phyloP scores from a whole-genome alignment of 148 eudicot genomes.

The Camellia granthamiana region DNA sequence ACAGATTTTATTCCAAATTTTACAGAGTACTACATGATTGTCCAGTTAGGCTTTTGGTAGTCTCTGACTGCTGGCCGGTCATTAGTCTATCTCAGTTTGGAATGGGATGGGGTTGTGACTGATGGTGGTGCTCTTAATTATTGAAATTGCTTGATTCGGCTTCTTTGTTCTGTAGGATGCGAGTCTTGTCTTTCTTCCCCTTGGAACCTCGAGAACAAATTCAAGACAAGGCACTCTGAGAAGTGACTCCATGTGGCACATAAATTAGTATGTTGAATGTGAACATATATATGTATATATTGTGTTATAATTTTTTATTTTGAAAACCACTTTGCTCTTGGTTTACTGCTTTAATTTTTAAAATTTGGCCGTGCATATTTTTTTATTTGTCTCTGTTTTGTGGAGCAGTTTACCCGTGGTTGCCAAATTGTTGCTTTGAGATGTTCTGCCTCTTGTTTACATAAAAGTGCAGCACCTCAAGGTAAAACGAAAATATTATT shows the following conservation, averaged over 20 bases:
- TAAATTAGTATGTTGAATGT: background rate
- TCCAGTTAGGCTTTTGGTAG: no score
- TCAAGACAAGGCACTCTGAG: conserved; percentile 26
- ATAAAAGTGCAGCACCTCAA: background rate
- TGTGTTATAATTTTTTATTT: background rate
- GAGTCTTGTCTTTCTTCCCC: conserved; percentile 48
- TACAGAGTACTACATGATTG: no score
- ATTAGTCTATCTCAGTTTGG: no score
- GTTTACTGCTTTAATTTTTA: background rate
- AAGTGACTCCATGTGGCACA: background rate
- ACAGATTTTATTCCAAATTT: no score
- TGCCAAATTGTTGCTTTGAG: background rate
- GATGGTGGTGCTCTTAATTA: background rate
- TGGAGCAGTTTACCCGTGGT: background rate
- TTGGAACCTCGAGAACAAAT: conserved; percentile 25
- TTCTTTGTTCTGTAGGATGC: conserved; percentile 48
- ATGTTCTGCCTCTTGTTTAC: background rate
- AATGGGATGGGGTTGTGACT: no score
- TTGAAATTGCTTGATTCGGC: background rate
- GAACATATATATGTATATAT: background rate
- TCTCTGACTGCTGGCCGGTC: no score
- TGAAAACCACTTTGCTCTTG: background rate
- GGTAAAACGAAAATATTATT: background rate
- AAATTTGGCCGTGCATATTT: background rate
- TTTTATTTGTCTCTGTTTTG: background rate